Percentiles rank a stretch among this genome's conserved stretches.
phyloP scores from a whole-genome alignment of 2,329 filamentous ascomycete genomes.

The Mycogone perniciosa region DNA sequence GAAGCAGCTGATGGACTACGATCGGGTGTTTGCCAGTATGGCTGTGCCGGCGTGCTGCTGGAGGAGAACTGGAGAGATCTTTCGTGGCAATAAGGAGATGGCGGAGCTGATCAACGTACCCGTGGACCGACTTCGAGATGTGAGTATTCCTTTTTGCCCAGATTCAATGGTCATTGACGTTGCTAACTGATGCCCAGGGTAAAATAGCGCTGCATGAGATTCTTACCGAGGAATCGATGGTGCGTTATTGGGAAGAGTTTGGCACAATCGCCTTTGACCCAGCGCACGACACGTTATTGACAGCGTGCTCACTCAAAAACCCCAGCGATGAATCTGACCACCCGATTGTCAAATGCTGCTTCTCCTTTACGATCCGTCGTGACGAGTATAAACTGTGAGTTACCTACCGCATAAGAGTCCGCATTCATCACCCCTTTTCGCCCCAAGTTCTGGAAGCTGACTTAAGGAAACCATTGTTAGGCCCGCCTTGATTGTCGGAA shows the following conservation, averaged over 20 bases:
- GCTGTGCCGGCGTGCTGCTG: slow-evolving; percentile 96
- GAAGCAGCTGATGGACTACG: slow-evolving; percentile 91
- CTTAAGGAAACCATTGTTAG: slow-evolving; percentile 38
- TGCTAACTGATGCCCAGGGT: slow-evolving; percentile 50
- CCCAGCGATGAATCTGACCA: slow-evolving; percentile 63
- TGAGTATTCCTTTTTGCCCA: slow-evolving; percentile 39
- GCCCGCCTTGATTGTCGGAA: slow-evolving; percentile 90
- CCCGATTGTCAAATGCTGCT: slow-evolving; percentile 83
- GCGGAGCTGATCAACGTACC: slow-evolving; percentile 90
- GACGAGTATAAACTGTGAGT: slow-evolving; percentile 95
- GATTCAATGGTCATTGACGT: not conserved
- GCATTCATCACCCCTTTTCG: not conserved
- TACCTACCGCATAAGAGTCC: not conserved
- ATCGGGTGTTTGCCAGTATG: slow-evolving; percentile 98
- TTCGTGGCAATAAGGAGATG: slow-evolving; percentile 97
- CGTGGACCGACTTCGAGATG: slow-evolving; percentile 84
- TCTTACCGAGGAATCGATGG: slow-evolving; percentile 86
- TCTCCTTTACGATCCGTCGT: slow-evolving; percentile 92
- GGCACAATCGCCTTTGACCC: slow-evolving; percentile 95
- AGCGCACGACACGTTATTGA: slow-evolving; percentile 89
- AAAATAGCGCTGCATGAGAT: slow-evolving; percentile 95
- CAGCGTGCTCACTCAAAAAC: slow-evolving; percentile 84
- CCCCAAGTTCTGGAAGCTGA: not conserved
- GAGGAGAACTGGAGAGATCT: slow-evolving; percentile 94
- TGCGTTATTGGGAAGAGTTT: slow-evolving; percentile 99